A percentile compares a stretch with the other conserved stretches of the same genome.
phyloP scores from a whole-genome alignment of 768 basidiomycete species.

The Mycena pura region DNA sequence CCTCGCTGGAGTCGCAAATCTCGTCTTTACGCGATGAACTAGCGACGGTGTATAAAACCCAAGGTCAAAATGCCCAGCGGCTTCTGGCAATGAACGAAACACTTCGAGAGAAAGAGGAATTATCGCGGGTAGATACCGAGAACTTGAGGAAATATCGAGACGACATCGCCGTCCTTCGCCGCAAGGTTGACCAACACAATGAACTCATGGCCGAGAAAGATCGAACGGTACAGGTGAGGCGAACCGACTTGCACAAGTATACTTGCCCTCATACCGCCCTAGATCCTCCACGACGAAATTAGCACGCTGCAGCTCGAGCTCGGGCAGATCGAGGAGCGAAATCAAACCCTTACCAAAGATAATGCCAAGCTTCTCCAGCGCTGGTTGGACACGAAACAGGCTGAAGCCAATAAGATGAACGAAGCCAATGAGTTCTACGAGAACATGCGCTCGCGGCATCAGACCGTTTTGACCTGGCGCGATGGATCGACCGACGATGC shows the following conservation, averaged over 20 bases:
- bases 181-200: constrained; percentile 83
- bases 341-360: constrained; percentile 85
- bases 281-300: constrained; percentile 97
- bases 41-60: constrained; percentile 94
- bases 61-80: constrained; percentile 94
- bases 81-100: constrained; percentile 95
- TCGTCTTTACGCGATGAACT: constrained; percentile 91
- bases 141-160: constrained; percentile 78
- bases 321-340: constrained; percentile 86
- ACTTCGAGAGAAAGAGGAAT: constrained; percentile 90
- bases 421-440: constrained; percentile 91
- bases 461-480: constrained; percentile 65
- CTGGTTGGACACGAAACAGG: constrained; percentile 95
- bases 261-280: constrained; percentile 7
- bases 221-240: constrained; percentile 81
- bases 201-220: constrained; percentile 91
- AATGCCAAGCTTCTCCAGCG: constrained; percentile 95
- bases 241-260: constrained; percentile 24
- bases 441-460: constrained; percentile 78
- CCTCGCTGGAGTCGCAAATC: constrained; percentile 93
- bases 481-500: constrained; percentile 43
- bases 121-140: constrained; percentile 82
- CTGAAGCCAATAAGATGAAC: constrained; percentile 94
- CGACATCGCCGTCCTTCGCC: constrained; percentile 70
- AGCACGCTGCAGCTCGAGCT: constrained; percentile 91